Evolutionary conservation across 2,329 filamentous ascomycete species (phyloP).

Genomic region (Tolypocladium tropicale): DNA sequence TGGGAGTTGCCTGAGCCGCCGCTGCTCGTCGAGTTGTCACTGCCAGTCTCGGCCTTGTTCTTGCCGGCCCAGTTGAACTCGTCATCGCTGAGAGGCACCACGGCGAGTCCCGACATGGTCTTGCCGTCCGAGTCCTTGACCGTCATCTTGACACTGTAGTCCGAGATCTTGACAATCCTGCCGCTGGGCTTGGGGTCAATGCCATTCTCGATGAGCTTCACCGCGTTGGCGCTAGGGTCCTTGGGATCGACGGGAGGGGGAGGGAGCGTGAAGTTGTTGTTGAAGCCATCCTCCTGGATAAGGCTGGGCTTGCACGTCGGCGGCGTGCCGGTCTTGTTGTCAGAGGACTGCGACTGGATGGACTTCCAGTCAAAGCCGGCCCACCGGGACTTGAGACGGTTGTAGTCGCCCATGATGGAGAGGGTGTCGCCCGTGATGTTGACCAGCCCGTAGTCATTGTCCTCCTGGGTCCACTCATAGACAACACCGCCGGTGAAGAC

Average conservation of each 20-base stretch:
- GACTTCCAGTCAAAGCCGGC: conserved; percentile 60
- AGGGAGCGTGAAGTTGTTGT: conserved; percentile 70
- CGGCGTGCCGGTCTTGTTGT: conserved; percentile 36
- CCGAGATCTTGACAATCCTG: conserved; percentile 57
- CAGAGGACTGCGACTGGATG: conserved; percentile 53
- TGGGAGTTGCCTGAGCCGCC: not conserved
- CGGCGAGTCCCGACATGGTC: conserved; percentile 33
- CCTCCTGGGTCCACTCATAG: conserved; percentile 70
- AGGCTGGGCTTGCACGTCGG: conserved; percentile 56
- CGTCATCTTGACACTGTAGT: conserved; percentile 44
- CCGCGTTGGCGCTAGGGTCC: too few species aligned
- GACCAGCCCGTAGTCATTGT: conserved; percentile 56
- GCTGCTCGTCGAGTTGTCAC: conserved; percentile 8
- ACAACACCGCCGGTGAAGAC: conserved; percentile 68
- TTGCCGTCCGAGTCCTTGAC: conserved; percentile 31
- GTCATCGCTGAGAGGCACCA: conserved; percentile 33
- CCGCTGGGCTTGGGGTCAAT: conserved; percentile 54
- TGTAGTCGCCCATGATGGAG: conserved; percentile 53
- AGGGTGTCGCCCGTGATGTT: conserved; percentile 47
- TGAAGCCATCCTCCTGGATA: conserved; percentile 60
- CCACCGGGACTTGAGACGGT: conserved; percentile 67
- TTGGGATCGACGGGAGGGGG: conserved; percentile 51
- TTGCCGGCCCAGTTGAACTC: conserved; percentile 35
- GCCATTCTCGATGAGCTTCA: conserved; percentile 66
- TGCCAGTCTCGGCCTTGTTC: conserved; percentile 27